A percentile compares a stretch with the other conserved stretches of the same genome.
Conservation (phyloP, 2,329 filamentous ascomycete genomes). For the Thelonectria discophora region DNA sequence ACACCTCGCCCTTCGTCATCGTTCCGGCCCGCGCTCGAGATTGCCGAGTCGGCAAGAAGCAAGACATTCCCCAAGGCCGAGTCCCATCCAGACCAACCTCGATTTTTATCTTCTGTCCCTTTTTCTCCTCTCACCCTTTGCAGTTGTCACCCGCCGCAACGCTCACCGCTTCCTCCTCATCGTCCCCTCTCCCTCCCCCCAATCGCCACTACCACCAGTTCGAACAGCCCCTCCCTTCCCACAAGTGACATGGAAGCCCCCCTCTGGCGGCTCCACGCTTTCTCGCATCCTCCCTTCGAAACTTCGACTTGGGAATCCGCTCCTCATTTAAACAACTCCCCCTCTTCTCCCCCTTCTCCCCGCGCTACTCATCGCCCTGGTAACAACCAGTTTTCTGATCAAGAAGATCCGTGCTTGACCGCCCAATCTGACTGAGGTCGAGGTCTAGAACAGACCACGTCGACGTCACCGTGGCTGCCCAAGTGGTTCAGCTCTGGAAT, state of each 20-base stretch:
- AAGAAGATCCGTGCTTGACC: not conserved
- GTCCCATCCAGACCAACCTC: not conserved
- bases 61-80: not conserved
- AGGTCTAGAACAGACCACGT: not conserved
- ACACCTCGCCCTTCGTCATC: too few relatives aligned
- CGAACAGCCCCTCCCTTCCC: too few relatives aligned
- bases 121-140: not conserved
- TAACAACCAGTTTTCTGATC: constrained; percentile 7
- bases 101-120: not conserved
- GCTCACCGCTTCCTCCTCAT: not conserved
- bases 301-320: not conserved
- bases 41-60: not conserved
- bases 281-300: constrained; percentile 4
- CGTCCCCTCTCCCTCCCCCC: not conserved
- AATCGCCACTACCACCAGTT: constrained; percentile 2
- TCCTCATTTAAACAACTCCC: not conserved
- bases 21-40: not conserved
- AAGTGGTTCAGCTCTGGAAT: too few relatives aligned
- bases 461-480: too few relatives aligned
- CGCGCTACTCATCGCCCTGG: constrained; percentile 8
- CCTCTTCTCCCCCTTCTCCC: not conserved
- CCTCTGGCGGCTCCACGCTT: constrained; percentile 3
- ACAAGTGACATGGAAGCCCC: too few relatives aligned
- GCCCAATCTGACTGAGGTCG: too few relatives aligned
- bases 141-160: not conserved